Conservation (phyloP, 2,329 filamentous ascomycete genomes). For the Curvularia sp. region DNA sequence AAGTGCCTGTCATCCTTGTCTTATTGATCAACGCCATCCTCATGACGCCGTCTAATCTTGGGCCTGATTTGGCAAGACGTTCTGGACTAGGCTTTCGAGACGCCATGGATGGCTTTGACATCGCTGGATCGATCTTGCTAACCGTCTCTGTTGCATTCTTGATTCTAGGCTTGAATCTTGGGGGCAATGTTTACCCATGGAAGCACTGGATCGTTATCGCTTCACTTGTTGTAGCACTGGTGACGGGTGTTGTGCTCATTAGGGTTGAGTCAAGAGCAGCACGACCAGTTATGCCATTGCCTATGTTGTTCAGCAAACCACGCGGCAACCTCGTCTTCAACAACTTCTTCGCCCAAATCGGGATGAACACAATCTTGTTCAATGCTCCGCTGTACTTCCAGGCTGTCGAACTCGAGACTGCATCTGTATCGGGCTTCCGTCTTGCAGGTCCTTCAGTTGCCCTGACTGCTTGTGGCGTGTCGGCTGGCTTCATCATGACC, state of each 20-base stretch:
- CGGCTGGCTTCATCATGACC: conserved; percentile 55
- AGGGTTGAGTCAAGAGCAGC: conserved; percentile 49
- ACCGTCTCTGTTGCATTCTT: conserved; percentile 57
- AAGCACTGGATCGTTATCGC: conserved; percentile 58
- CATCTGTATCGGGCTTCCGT: conserved; percentile 75
- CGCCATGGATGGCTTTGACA: conserved; percentile 58
- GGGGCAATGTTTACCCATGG: conserved; percentile 62
- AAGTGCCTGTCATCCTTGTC: conserved; percentile 58
- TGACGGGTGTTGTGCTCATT: conserved; percentile 53
- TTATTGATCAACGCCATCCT: conserved; percentile 54
- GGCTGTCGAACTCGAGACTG: conserved; percentile 61
- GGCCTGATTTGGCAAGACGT: conserved; percentile 53
- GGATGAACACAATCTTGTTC: conserved; percentile 67
- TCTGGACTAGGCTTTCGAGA: conserved; percentile 53
- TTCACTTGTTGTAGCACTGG: conserved; percentile 53
- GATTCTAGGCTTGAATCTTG: conserved; percentile 61
- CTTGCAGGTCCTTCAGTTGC: conserved; percentile 69
- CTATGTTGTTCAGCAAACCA: conserved; percentile 56
- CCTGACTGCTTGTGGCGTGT: conserved; percentile 52
- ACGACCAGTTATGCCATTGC: conserved; percentile 60
- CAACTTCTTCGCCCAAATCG: conserved; percentile 60
- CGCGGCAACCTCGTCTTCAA: conserved; percentile 60
- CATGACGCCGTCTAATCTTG: conserved; percentile 56
- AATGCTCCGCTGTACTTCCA: conserved; percentile 74
- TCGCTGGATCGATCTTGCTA: conserved; percentile 58